A percentile compares a stretch with the other conserved stretches of the same genome.
Evolutionary conservation across 2,329 filamentous ascomycete genomes (phyloP).

Genomic region (Neurospora sp.): DNA sequence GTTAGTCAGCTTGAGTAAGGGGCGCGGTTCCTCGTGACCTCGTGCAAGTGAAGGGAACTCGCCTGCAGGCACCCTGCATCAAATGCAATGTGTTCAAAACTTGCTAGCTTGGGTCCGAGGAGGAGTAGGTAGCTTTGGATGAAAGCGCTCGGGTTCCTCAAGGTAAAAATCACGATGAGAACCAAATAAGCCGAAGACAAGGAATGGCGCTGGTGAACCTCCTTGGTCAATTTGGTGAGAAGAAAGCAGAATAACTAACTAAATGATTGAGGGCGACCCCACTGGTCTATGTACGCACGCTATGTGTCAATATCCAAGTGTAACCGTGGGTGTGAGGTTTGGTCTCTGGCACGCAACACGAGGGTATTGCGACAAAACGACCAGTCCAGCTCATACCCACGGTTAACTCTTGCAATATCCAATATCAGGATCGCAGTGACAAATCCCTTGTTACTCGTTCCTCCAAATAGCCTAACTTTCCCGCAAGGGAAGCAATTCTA

Average conservation of each 20-base stretch:
- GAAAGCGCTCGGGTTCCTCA: neutral
- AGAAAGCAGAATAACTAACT: neutral
- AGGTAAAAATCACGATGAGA: neutral
- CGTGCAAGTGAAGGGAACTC: neutral
- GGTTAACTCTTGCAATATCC: neutral
- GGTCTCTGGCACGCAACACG: no score
- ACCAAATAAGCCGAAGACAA: neutral
- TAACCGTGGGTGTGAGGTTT: no score
- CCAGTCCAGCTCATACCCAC: no score
- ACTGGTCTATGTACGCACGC: neutral
- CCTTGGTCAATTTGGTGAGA: neutral
- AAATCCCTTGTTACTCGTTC: neutral
- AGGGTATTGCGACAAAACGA: no score
- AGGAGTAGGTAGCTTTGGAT: neutral
- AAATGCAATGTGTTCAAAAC: neutral
- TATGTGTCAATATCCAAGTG: neutral
- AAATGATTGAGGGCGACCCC: no score
- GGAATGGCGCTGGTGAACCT: neutral
- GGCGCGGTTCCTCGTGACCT: neutral
- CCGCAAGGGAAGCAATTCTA: neutral
- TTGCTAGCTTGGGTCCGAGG: neutral
- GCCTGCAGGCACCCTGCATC: neutral
- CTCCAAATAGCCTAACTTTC: neutral
- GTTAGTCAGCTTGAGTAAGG: neutral
- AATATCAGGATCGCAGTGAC: neutral